A percentile compares a stretch with the other conserved stretches of the same genome.
Conservation (phyloP, 2,329 filamentous ascomycete species). For the Pseudogymnoascus sp. region DNA sequence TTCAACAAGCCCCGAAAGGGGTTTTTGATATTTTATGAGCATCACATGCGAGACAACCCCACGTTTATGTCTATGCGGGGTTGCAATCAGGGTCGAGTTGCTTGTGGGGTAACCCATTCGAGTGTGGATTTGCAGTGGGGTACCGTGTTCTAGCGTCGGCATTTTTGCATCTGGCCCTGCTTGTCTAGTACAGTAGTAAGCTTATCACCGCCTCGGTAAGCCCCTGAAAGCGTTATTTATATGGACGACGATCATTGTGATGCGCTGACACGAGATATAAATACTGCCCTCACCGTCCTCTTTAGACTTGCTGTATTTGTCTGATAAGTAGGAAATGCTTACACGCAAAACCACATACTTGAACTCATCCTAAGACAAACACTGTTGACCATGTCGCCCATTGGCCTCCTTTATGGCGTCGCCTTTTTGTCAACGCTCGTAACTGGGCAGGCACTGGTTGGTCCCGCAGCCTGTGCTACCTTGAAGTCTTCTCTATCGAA, state of each 20-base stretch:
- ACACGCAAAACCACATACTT: not conserved
- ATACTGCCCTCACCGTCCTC: not conserved
- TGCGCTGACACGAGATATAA: not conserved
- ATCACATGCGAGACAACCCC: not conserved
- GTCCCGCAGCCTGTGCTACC: not conserved
- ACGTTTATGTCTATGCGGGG: not conserved
- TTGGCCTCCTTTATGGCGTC: not conserved
- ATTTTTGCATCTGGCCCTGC: not conserved
- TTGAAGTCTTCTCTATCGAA: not conserved
- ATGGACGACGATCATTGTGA: not conserved
- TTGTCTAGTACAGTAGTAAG: not conserved
- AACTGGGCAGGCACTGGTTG: not conserved
- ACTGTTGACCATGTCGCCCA: not conserved
- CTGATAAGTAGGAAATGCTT: not conserved
- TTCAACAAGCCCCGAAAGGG: not conserved
- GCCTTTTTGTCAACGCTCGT: not conserved
- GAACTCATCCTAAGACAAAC: not conserved
- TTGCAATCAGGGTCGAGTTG: not conserved
- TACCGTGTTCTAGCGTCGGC: not conserved
- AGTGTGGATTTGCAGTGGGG: slow-evolving; percentile 2
- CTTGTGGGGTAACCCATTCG: not conserved
- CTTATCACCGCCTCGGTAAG: not conserved
- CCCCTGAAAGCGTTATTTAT: not conserved
- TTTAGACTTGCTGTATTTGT: not conserved
- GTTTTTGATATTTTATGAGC: not conserved